These are phyloP conservation scores for Suillus hirtellus DNA, from an alignment of 768 basidiomycete genomes.

Conservation along the genomic window DNA sequence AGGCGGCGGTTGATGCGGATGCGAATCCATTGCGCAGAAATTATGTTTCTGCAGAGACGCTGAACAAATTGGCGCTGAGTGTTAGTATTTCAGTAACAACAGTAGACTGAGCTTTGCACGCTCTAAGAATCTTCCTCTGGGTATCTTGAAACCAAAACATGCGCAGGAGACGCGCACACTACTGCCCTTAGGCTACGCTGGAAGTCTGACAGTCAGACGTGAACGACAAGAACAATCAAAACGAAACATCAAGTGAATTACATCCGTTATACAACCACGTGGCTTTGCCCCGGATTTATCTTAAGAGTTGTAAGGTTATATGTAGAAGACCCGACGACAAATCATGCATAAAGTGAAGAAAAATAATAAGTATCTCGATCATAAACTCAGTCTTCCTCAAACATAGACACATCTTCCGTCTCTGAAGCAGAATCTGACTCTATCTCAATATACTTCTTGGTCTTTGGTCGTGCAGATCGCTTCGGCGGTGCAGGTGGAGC, in stretches of 20 bases:
- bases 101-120: conserved; percentile 9
- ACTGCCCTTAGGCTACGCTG: neutral
- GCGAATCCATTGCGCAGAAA: conserved; percentile 31
- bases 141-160: conserved; percentile 7
- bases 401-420: conserved; percentile 47
- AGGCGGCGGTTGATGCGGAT: conserved; percentile 52
- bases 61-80: conserved; percentile 7
- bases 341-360: neutral
- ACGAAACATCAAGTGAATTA: conserved; percentile 3
- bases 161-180: conserved; percentile 6
- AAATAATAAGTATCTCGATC: conserved; percentile 5
- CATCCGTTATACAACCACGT: conserved; percentile 8
- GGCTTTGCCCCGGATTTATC: neutral
- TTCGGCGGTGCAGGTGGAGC: conserved; percentile 45
- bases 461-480: conserved; percentile 48
- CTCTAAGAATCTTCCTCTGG: conserved; percentile 4
- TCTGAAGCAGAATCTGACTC: conserved; percentile 50
- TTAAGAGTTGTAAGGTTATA: neutral
- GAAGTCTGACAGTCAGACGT: neutral
- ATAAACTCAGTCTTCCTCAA: conserved; percentile 40
- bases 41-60: conserved; percentile 8
- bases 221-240: conserved; percentile 5
- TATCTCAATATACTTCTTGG: conserved; percentile 68
- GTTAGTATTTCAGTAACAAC: neutral
- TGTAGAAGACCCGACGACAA: no score